Percentiles rank a stretch among this genome's conserved stretches.
These are phyloP conservation scores for Cryphonectria radicalis DNA, from an alignment of 2,329 filamentous ascomycete genomes.

Conservation along the genomic window DNA sequence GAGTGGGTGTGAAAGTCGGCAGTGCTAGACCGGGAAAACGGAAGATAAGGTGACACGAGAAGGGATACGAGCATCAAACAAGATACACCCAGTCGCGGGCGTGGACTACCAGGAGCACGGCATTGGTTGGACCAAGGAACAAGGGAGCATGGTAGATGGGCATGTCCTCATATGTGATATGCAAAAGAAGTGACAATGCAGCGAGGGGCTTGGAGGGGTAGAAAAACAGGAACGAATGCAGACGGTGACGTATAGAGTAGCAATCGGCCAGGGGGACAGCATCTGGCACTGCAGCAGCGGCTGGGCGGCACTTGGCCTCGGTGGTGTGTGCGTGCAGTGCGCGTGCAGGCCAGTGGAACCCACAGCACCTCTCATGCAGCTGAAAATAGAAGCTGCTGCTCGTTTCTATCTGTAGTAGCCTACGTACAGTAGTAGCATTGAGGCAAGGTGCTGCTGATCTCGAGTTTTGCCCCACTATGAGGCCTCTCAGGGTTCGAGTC, in stretches of 20 bases:
- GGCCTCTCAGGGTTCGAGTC: neutral
- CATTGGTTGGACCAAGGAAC: neutral
- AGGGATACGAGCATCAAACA: neutral
- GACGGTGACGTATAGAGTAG: slow-evolving; percentile 2
- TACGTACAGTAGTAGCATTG: neutral
- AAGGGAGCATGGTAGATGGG: neutral
- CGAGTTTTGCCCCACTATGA: neutral
- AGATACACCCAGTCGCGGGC: neutral
- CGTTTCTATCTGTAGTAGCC: neutral
- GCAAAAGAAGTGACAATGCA: neutral
- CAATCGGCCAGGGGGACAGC: neutral
- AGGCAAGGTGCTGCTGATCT: neutral
- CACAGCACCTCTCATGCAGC: neutral
- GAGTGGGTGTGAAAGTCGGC: neutral
- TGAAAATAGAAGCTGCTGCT: neutral
- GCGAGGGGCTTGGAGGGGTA: neutral
- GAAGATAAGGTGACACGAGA: neutral
- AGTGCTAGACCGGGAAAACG: neutral
- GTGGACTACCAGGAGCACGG: neutral
- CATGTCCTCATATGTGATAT: neutral
- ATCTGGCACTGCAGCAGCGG: neutral
- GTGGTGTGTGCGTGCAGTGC: too few relatives aligned
- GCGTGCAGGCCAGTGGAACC: neutral
- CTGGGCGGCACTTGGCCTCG: neutral
- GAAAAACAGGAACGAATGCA: neutral